Conservation (phyloP, 352 stramenopile species). For the Phytophthora uliginosa region DNA sequence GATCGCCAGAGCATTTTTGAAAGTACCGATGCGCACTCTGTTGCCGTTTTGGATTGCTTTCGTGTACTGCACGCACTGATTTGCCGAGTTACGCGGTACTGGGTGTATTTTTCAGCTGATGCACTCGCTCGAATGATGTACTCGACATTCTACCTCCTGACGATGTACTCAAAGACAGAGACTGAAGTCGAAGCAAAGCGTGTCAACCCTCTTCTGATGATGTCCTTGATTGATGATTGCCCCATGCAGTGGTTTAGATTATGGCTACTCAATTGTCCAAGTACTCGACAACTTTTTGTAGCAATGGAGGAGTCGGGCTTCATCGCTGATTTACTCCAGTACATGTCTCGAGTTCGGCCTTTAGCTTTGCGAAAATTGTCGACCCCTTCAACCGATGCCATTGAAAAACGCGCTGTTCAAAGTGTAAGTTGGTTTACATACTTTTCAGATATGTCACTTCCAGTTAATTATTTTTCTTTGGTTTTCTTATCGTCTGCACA, state of each 20-base stretch:
- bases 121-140: slow-evolving; percentile 49
- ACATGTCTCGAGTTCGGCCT: slow-evolving; percentile 48
- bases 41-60: slow-evolving; percentile 48
- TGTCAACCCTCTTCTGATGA: slow-evolving; percentile 33
- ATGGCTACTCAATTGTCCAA: slow-evolving; percentile 60
- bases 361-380: slow-evolving; percentile 24
- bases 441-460: neutral
- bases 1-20: slow-evolving; percentile 27
- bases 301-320: slow-evolving; percentile 46
- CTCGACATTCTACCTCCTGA: slow-evolving; percentile 57
- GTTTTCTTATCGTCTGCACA: neutral
- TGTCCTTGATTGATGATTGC: slow-evolving; percentile 45
- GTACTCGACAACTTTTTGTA: slow-evolving; percentile 44
- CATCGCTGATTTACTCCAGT: slow-evolving; percentile 48
- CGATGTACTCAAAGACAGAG: slow-evolving; percentile 42
- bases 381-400: slow-evolving; percentile 1
- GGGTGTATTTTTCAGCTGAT: slow-evolving; percentile 67
- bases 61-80: slow-evolving; percentile 55
- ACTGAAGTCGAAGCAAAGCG: slow-evolving; percentile 34
- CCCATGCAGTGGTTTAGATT: slow-evolving; percentile 52
- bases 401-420: slow-evolving; percentile 32
- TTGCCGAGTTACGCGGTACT: slow-evolving; percentile 48
- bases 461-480: neutral
- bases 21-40: neutral
- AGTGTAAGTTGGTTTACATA: slow-evolving; percentile 39